A percentile compares a stretch with the other conserved stretches of the same genome.
These are phyloP conservation scores for Trichoderma simmonsii DNA, from an alignment of 2,329 filamentous ascomycete species.

Conservation along the genomic window DNA sequence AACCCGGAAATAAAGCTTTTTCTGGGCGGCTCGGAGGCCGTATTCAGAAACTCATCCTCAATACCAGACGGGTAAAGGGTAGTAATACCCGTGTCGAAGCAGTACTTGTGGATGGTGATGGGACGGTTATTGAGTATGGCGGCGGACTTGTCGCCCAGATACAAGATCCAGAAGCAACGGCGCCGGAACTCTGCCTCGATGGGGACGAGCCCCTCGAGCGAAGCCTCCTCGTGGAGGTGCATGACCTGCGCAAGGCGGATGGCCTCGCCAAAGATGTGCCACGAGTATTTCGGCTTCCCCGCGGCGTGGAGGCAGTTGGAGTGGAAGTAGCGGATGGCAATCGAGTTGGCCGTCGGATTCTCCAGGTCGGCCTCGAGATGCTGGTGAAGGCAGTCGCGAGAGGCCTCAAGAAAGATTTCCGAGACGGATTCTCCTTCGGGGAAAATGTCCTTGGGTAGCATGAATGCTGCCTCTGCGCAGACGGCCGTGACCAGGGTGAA, in stretches of 20 bases:
- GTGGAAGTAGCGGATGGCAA: constrained; percentile 44
- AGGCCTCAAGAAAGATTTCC: constrained; percentile 39
- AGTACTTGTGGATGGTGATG: constrained; percentile 44
- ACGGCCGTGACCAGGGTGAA: constrained; percentile 45
- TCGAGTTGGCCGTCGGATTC: constrained; percentile 40
- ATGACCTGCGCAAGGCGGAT: constrained; percentile 42
- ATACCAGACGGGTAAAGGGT: constrained; percentile 34
- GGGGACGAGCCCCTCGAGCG: constrained; percentile 33
- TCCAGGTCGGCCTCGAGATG: constrained; percentile 43
- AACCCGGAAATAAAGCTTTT: constrained; percentile 38
- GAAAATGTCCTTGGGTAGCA: constrained; percentile 40
- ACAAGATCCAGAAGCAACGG: constrained; percentile 39
- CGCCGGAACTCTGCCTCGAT: constrained; percentile 39
- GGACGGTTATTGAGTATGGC: constrained; percentile 40
- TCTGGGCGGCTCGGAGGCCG: constrained; percentile 20
- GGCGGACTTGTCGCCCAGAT: constrained; percentile 40
- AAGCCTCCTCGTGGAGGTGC: constrained; percentile 41
- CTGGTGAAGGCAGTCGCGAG: constrained; percentile 36
- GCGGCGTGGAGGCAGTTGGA: constrained; percentile 44
- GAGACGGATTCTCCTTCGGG: constrained; percentile 37
- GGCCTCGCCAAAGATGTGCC: constrained; percentile 45
- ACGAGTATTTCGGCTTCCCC: constrained; percentile 42
- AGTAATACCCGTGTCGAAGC: constrained; percentile 40
- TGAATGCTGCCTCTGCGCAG: constrained; percentile 40
- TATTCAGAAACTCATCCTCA: constrained; percentile 25